Evolutionary conservation across 805 yeast genomes (phyloP).

Genomic region (Brettanomyces anomalus): DNA sequence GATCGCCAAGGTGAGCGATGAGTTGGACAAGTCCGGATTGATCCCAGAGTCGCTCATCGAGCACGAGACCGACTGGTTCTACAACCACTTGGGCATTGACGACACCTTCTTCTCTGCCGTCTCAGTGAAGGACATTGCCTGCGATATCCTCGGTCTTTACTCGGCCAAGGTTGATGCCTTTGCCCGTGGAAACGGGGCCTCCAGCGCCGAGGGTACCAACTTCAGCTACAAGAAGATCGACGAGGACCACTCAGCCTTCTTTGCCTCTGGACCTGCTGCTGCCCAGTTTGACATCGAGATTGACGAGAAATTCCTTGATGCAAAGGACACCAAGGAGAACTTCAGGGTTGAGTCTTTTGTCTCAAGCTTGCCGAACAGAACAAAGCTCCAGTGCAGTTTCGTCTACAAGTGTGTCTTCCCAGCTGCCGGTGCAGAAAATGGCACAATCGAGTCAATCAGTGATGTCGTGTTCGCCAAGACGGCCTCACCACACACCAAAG

Average conservation of each 20-base stretch:
- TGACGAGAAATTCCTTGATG: conserved; percentile 74
- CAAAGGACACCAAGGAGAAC: conserved; percentile 24
- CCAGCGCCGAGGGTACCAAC: conserved; percentile 31
- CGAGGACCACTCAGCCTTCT: conserved; percentile 83
- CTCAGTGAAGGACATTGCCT: conserved; percentile 67
- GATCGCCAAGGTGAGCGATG: conserved; percentile 71
- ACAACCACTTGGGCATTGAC: conserved; percentile 79
- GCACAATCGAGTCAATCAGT: conserved; percentile 58
- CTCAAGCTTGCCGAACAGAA: conserved; percentile 48
- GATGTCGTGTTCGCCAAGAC: conserved; percentile 72
- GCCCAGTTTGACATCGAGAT: conserved; percentile 60
- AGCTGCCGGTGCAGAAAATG: conserved; percentile 25
- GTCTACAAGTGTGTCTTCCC: conserved; percentile 66
- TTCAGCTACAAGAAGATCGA: conserved; percentile 71
- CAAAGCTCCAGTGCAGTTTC: conserved; percentile 55
- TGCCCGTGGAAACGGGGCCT: conserved; percentile 27
- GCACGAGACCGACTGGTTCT: conserved; percentile 83
- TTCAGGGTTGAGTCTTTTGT: conserved; percentile 75
- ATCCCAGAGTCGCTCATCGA: conserved; percentile 84
- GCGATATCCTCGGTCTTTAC: conserved; percentile 80
- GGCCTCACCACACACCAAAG: conserved; percentile 72
- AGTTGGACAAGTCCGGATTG: conserved; percentile 74
- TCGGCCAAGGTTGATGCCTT: conserved; percentile 89
- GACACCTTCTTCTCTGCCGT: conserved; percentile 88
- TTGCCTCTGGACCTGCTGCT: conserved; percentile 50